A percentile compares a stretch with the other conserved stretches of the same genome.
Evolutionary conservation across 2,329 filamentous ascomycete species (phyloP).

Genomic region (Fonsecaea erecta): DNA sequence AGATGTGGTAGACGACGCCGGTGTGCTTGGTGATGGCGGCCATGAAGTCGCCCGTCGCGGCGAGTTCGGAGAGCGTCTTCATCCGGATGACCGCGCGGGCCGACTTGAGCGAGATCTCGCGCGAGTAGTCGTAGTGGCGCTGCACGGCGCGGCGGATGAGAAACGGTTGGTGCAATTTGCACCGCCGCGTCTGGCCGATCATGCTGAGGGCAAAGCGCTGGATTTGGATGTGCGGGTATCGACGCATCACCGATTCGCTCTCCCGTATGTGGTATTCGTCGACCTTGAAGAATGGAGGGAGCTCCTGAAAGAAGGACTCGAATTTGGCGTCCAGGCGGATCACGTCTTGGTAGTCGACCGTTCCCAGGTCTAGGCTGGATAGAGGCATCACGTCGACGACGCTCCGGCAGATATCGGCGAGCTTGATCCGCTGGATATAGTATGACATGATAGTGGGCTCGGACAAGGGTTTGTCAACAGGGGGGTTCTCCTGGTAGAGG

Average conservation of each 20-base stretch:
- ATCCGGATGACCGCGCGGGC: constrained; percentile 47
- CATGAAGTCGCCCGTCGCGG: constrained; percentile 36
- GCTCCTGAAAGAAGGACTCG: constrained; percentile 39
- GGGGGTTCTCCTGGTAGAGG: constrained; percentile 36
- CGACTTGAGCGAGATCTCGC: constrained; percentile 45
- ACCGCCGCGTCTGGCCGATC: constrained; percentile 44
- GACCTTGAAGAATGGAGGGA: constrained; percentile 47
- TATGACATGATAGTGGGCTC: constrained; percentile 54
- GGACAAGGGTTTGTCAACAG: constrained; percentile 39
- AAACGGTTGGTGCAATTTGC: constrained; percentile 48
- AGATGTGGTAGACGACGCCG: constrained; percentile 46
- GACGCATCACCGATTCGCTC: constrained; percentile 40
- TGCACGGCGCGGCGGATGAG: constrained; percentile 46
- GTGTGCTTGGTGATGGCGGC: constrained; percentile 36
- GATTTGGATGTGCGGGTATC: constrained; percentile 42
- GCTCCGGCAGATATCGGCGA: constrained; percentile 48
- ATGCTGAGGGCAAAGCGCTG: constrained; percentile 46
- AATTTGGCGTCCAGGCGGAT: constrained; percentile 46
- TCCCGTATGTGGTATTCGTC: constrained; percentile 41
- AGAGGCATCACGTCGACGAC: constrained; percentile 46
- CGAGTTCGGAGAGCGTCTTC: constrained; percentile 44
- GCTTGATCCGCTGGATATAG: constrained; percentile 48
- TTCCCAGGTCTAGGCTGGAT: constrained; percentile 38
- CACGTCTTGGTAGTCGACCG: constrained; percentile 46
- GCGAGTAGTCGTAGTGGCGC: constrained; percentile 45